phyloP scores from a whole-genome alignment of 805 yeast genomes.

The Saccharomyces paradoxus region DNA sequence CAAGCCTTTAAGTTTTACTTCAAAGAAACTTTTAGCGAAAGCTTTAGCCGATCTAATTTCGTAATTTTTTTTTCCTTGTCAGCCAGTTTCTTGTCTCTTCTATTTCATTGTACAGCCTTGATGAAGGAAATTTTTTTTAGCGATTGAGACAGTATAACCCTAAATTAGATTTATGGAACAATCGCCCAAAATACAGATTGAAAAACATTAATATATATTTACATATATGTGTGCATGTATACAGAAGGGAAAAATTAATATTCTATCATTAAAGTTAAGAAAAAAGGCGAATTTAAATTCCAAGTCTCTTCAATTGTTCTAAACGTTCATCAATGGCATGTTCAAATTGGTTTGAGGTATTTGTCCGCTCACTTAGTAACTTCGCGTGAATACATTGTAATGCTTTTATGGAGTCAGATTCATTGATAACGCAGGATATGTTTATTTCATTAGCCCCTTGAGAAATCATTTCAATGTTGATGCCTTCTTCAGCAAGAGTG shows the following conservation, averaged over 20 bases:
- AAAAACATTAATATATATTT: neutral
- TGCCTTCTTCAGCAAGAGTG: constrained; percentile 80
- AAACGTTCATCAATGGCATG: constrained; percentile 38
- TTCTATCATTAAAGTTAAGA: neutral
- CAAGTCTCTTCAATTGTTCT: constrained; percentile 37
- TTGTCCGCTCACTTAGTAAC: constrained; percentile 43
- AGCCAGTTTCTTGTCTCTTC: neutral
- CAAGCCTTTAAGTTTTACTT: neutral
- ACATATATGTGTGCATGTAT: neutral
- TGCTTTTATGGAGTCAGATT: constrained; percentile 75
- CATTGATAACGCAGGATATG: constrained; percentile 88
- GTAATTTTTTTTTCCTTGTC: neutral
- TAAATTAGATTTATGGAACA: neutral
- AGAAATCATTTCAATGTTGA: constrained; percentile 95
- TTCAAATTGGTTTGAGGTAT: constrained; percentile 18
- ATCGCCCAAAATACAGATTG: neutral
- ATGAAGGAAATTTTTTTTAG: neutral
- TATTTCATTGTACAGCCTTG: neutral
- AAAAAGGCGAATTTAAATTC: constrained; percentile 6
- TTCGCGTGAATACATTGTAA: constrained; percentile 76
- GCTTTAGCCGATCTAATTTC: neutral
- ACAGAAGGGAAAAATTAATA: neutral
- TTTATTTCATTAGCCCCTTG: constrained; percentile 98
- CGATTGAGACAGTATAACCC: neutral
- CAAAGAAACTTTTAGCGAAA: neutral